Conservation (phyloP, 2,329 filamentous ascomycete species). For the Scolecobasidium constrictum region DNA sequence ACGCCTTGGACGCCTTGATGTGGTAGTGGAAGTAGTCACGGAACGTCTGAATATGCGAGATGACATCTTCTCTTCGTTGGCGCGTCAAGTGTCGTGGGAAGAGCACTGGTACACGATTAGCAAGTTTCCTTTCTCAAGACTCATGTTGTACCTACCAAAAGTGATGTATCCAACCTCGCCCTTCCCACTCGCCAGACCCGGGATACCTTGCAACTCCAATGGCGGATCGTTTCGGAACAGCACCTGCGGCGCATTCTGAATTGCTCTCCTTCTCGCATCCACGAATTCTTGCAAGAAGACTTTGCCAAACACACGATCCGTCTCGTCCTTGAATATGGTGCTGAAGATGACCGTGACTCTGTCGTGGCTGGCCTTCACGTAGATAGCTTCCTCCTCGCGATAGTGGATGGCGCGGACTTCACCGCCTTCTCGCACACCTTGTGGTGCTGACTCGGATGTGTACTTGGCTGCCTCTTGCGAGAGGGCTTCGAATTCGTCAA, state of each 20-base stretch:
- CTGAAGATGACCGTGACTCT: constrained; percentile 98
- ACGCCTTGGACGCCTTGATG: constrained; percentile 98
- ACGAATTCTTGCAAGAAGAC: constrained; percentile 90
- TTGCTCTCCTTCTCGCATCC: constrained; percentile 84
- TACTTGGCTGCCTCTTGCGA: constrained; percentile 85
- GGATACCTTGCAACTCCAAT: constrained; percentile 77
- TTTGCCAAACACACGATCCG: constrained; percentile 93
- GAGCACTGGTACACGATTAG: constrained; percentile 50
- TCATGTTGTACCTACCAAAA: constrained; percentile 56
- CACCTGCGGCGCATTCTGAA: constrained; percentile 97
- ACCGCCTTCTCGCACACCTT: constrained; percentile 79
- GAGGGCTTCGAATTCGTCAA: constrained; percentile 79
- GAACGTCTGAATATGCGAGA: constrained; percentile 99
- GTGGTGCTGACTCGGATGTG: constrained; percentile 85
- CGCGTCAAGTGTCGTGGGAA: constrained; percentile 90
- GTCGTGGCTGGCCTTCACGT: constrained; percentile 95
- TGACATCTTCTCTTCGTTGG: constrained; percentile 85
- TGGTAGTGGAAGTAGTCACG: constrained; percentile 99
- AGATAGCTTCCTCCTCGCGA: constrained; percentile 96
- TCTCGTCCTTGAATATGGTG: constrained; percentile 95
- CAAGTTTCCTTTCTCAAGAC: constrained; percentile 11
- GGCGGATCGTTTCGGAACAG: constrained; percentile 92
- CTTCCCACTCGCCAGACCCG: constrained; percentile 67
- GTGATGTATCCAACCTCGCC: constrained; percentile 96
- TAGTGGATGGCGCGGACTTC: constrained; percentile 96